phyloP scores from a whole-genome alignment of 768 basidiomycete genomes.

The Boletus pseudopeckii region DNA sequence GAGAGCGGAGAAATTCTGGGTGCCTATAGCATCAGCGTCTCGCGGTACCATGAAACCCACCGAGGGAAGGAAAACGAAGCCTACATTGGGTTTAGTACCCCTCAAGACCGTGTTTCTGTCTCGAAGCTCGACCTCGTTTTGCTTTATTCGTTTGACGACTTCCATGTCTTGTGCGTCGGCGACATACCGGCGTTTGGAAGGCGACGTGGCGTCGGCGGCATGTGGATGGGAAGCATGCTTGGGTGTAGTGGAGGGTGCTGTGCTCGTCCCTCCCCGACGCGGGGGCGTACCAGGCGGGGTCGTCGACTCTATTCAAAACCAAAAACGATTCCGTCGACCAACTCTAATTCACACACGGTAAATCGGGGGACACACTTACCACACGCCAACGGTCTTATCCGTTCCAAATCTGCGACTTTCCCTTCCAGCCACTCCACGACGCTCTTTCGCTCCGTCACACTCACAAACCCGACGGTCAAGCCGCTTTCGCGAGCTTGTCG shows the following conservation, averaged over 20 bases:
- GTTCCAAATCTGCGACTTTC: slow-evolving; percentile 28
- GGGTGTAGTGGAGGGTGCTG: slow-evolving; percentile 21
- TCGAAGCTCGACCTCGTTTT: slow-evolving; percentile 72
- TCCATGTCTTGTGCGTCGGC: slow-evolving; percentile 76
- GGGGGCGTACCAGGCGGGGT: slow-evolving; percentile 63
- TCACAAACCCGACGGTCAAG: slow-evolving; percentile 71
- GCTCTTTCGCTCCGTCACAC: slow-evolving; percentile 81
- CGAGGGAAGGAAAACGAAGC: slow-evolving; percentile 22
- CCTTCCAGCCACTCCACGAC: slow-evolving; percentile 86
- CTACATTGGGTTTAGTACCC: slow-evolving; percentile 79
- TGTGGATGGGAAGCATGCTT: slow-evolving; percentile 21
- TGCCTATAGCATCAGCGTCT: not conserved
- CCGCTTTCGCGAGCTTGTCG: slow-evolving; percentile 76
- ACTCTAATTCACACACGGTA: not conserved
- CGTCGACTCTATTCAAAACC: slow-evolving; percentile 40
- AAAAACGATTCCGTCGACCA: not conserved
- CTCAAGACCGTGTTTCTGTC: slow-evolving; percentile 82
- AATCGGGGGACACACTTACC: slow-evolving; percentile 11
- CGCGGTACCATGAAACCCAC: not conserved
- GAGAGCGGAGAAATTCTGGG: slow-evolving; percentile 77
- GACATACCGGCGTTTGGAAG: slow-evolving; percentile 73
- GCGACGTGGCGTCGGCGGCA: slow-evolving; percentile 36
- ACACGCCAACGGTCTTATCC: slow-evolving; percentile 21
- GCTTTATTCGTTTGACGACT: slow-evolving; percentile 77
- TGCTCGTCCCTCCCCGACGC: slow-evolving; percentile 23